These are phyloP conservation scores for Trichoderma oligosporum DNA, from an alignment of 2,329 filamentous ascomycete species.

Conservation along the genomic window DNA sequence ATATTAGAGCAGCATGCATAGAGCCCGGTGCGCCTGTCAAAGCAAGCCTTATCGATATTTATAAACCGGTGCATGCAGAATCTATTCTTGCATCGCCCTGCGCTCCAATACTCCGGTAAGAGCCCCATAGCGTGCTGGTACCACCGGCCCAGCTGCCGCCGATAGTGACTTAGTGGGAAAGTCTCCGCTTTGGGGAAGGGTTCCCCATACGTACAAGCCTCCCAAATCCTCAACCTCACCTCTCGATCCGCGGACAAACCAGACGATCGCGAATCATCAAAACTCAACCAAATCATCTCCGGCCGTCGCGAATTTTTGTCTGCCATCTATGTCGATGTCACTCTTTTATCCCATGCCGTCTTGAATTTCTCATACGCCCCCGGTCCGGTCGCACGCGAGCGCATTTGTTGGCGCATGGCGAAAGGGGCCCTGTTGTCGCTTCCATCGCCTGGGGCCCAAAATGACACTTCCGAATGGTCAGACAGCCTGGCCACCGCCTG, in stretches of 20 bases:
- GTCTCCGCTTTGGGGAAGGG: conserved; percentile 40
- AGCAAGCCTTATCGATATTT: conserved; percentile 16
- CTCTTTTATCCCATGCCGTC: conserved; percentile 48
- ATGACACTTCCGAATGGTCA: conserved; percentile 68
- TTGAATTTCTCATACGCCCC: conserved; percentile 45
- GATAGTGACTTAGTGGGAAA: conserved; percentile 29
- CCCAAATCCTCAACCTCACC: conserved; percentile 54
- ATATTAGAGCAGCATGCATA: not conserved
- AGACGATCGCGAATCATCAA: conserved; percentile 50
- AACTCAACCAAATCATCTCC: conserved; percentile 42
- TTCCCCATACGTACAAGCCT: conserved; percentile 31
- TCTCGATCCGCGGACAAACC: conserved; percentile 51
- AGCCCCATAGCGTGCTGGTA: conserved; percentile 20
- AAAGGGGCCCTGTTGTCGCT: conserved; percentile 46
- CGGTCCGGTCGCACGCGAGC: conserved; percentile 50
- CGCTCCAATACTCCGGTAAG: conserved; percentile 3
- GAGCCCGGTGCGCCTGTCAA: not conserved
- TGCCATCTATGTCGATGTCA: conserved; percentile 52
- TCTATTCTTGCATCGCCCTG: conserved; percentile 8
- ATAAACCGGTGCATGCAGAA: not conserved
- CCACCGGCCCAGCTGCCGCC: conserved; percentile 20
- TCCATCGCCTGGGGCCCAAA: conserved; percentile 49
- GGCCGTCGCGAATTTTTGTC: conserved; percentile 37
- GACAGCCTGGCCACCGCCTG: conserved; percentile 60
- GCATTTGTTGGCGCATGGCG: conserved; percentile 54